Conservation (phyloP, 805 yeast genomes). For the Yarrowia yakushimensis region DNA sequence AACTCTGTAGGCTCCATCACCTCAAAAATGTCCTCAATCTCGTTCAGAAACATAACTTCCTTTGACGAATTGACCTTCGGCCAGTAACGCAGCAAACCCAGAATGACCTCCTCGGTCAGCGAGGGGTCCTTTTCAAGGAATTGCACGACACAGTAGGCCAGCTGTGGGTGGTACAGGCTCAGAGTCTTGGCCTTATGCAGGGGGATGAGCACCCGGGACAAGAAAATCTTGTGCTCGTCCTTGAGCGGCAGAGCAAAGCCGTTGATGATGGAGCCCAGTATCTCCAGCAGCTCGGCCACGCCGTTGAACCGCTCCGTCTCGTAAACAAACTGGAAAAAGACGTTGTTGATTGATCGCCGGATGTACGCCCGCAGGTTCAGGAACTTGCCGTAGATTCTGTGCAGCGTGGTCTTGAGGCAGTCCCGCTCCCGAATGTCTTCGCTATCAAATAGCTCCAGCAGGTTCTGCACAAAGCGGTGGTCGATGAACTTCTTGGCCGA, state of each 20-base stretch:
- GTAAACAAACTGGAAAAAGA: slow-evolving; percentile 86
- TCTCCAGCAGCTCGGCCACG: slow-evolving; percentile 89
- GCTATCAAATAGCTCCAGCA: slow-evolving; percentile 87
- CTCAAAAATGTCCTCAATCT: slow-evolving; percentile 94
- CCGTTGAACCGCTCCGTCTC: slow-evolving; percentile 97
- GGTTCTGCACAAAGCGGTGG: slow-evolving; percentile 75
- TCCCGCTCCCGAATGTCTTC: slow-evolving; percentile 98
- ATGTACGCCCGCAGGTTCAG: slow-evolving; percentile 84
- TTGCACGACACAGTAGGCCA: slow-evolving; percentile 95
- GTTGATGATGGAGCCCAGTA: slow-evolving; percentile 91
- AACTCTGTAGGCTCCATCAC: slow-evolving; percentile 93
- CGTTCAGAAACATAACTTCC: slow-evolving; percentile 93
- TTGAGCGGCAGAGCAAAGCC: slow-evolving; percentile 97
- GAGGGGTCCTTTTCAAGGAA: slow-evolving; percentile 91
- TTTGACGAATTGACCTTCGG: slow-evolving; percentile 93
- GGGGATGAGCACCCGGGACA: slow-evolving; percentile 82
- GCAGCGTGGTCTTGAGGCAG: slow-evolving; percentile 89
- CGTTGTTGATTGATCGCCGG: slow-evolving; percentile 85
- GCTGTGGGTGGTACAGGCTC: slow-evolving; percentile 90
- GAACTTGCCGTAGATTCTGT: slow-evolving; percentile 93
- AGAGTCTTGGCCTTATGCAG: slow-evolving; percentile 87
- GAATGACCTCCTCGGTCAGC: slow-evolving; percentile 91
- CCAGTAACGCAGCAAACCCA: slow-evolving; percentile 93
- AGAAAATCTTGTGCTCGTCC: slow-evolving; percentile 91
- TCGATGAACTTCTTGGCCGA: slow-evolving; percentile 92